Base-by-base conservation (phyloP, 2,329 filamentous ascomycete genomes). In the Bisporella sp. region DNA sequence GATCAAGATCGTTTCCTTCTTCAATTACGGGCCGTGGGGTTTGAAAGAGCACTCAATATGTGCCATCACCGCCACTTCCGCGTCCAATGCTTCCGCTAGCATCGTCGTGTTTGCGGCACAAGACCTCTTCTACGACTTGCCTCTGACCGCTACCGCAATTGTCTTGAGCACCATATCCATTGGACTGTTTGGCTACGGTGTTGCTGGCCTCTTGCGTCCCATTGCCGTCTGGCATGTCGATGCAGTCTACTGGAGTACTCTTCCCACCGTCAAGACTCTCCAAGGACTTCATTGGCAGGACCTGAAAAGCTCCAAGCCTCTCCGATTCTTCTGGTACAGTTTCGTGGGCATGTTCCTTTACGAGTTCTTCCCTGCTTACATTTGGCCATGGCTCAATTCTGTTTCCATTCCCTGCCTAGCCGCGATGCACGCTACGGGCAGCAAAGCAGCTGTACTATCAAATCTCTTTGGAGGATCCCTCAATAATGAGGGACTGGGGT, bases 11-110 rank as follows among this genome's bases (percentile, higher is more conserved):
- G 32, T 71, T 12, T 66, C 64, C 5, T 72, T 81, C 45, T 28
- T 81, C 56, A 81, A 81, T 55, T 64, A 64, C 5, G 73, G 77
- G 0, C 70, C 70, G 0, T 82, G 74, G 72, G 68, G 66, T 31
- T 62, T 81, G 33, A 81, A 81, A 55, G 78, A 82, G 57, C 78
- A 82, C 35, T 67, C 75, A 0, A 69, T 80, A 1, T 74, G 72
- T 54, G 58, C 76, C 45, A 76, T 79, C 58, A 79, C 74, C 1
- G 75, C 77, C 1, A 76, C 74, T 0, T 75, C 75, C 0, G 76
- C 74, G 0, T 77, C 73, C 4, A 77, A 78, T 43, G 76, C 71
- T 1, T 50, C 69, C 0, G 68, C 66, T 4, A 55, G 65, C 31
- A 71, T 68, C 4, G 68, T 72, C 35, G 68, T 70, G 0, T 59